phyloP scores from a whole-genome alignment of 129 eudicot species.

The Artemisia annua region DNA sequence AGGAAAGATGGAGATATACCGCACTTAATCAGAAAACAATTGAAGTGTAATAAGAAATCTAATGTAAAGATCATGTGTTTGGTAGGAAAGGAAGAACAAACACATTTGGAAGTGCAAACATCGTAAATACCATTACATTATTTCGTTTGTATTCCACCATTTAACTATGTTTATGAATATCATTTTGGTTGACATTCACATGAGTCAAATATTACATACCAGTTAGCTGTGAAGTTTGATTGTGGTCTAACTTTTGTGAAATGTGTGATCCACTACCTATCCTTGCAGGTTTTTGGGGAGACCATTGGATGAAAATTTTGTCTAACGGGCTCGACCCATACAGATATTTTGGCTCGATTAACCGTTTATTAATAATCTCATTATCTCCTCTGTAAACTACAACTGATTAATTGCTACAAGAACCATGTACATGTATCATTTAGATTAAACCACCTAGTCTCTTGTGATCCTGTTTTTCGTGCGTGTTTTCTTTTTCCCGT shows the following conservation, averaged over 20 bases:
- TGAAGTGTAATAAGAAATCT: slow-evolving; percentile 42
- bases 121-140: background rate
- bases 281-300: too few species aligned
- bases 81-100: too few species aligned
- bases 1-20: slow-evolving; percentile 88
- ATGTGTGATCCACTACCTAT: background rate
- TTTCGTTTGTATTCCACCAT: background rate
- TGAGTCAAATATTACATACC: background rate
- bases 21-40: slow-evolving; percentile 69
- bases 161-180: background rate
- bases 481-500: too few species aligned
- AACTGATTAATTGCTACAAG: too few species aligned
- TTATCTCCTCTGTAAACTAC: too few species aligned
- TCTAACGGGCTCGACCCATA: too few species aligned
- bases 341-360: too few species aligned
- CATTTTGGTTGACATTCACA: background rate
- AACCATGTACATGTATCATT: too few species aligned
- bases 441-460: too few species aligned
- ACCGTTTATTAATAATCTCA: too few species aligned
- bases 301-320: too few species aligned
- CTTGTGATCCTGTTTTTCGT: too few species aligned
- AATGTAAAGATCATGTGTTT: background rate
- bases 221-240: background rate
- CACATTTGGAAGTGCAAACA: background rate
- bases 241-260: background rate